A percentile compares a stretch with the other conserved stretches of the same genome.
phyloP scores from a whole-genome alignment of 1,139 yeast species.

The Yamadazyma buinensis region DNA sequence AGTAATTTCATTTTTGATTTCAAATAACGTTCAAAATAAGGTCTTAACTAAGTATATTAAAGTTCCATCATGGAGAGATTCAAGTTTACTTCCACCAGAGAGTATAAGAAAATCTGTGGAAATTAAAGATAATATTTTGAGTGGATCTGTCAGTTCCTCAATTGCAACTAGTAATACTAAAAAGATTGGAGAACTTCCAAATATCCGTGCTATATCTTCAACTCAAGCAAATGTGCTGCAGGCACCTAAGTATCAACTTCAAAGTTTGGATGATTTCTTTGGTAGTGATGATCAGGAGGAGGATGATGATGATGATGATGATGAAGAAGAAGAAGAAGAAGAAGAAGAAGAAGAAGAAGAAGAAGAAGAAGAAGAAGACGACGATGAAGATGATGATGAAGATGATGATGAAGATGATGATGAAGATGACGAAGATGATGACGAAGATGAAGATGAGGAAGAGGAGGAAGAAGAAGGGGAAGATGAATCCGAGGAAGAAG shows the following conservation, averaged over 20 bases:
- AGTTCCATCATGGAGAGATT: conserved; percentile 34
- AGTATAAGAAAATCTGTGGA: conserved; percentile 34
- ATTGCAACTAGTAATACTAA: conserved; percentile 15
- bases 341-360: conserved; percentile 9
- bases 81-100: conserved; percentile 28
- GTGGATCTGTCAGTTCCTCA: conserved; percentile 9
- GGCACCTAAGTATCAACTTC: conserved; percentile 50
- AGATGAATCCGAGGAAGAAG: conserved; percentile 6
- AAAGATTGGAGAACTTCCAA: conserved; percentile 20
- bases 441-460: neutral
- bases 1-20: conserved; percentile 7
- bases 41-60: conserved; percentile 23
- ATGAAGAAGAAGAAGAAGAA: conserved; percentile 21
- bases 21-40: conserved; percentile 14
- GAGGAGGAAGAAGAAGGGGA: neutral
- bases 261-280: conserved; percentile 83
- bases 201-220: conserved; percentile 26
- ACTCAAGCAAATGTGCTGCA: conserved; percentile 9
- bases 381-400: conserved; percentile 10
- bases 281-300: conserved; percentile 47
- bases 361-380: conserved; percentile 11
- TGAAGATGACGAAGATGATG: conserved; percentile 2
- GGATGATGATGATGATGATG: conserved; percentile 23
- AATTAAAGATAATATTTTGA: conserved; percentile 23
- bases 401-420: conserved; percentile 5